Evolutionary conservation across 1,284 basidiomycete genomes (phyloP).

Genomic region (Leccinum pallidistipes): DNA sequence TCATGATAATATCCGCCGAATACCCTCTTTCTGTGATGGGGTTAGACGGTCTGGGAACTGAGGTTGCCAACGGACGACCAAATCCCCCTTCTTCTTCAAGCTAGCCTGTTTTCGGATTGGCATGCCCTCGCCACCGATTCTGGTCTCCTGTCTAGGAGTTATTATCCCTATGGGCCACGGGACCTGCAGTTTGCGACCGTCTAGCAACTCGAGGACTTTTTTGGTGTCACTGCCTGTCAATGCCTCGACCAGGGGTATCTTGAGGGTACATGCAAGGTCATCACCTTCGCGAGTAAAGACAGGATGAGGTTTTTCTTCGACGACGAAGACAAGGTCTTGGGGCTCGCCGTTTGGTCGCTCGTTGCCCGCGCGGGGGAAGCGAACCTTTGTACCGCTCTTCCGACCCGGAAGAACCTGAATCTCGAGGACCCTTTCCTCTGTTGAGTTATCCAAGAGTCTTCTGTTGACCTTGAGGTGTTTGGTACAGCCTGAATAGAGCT

Average conservation of each 20-base stretch:
- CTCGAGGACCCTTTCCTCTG: conserved; percentile 91
- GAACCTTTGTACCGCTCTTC: conserved; percentile 90
- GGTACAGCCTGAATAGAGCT: conserved; percentile 86
- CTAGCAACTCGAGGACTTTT: conserved; percentile 67
- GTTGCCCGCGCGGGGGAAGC: conserved; percentile 86
- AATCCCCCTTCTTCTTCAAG: conserved; percentile 75
- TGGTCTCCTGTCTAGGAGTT: conserved; percentile 63
- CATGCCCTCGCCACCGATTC: conserved; percentile 83
- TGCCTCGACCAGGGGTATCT: conserved; percentile 83
- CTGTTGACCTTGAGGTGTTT: conserved; percentile 92
- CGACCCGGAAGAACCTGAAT: conserved; percentile 86
- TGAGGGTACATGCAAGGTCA: conserved; percentile 66
- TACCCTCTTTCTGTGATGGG: conserved; percentile 72
- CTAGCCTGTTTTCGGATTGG: conserved; percentile 82
- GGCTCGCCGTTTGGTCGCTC: conserved; percentile 74
- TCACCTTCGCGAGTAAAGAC: conserved; percentile 79
- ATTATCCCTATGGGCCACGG: conserved; percentile 69
- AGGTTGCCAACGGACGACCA: conserved; percentile 83
- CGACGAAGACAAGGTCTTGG: conserved; percentile 87
- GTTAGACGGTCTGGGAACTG: conserved; percentile 80
- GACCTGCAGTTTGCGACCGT: conserved; percentile 76
- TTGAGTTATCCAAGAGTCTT: conserved; percentile 66
- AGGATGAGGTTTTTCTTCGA: conserved; percentile 87
- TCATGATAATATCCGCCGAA: conserved; percentile 68
- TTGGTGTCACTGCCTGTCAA: conserved; percentile 56